These are phyloP conservation scores for Emericellopsis atlantica DNA, from an alignment of 2,329 filamentous ascomycete genomes.

Conservation along the genomic window DNA sequence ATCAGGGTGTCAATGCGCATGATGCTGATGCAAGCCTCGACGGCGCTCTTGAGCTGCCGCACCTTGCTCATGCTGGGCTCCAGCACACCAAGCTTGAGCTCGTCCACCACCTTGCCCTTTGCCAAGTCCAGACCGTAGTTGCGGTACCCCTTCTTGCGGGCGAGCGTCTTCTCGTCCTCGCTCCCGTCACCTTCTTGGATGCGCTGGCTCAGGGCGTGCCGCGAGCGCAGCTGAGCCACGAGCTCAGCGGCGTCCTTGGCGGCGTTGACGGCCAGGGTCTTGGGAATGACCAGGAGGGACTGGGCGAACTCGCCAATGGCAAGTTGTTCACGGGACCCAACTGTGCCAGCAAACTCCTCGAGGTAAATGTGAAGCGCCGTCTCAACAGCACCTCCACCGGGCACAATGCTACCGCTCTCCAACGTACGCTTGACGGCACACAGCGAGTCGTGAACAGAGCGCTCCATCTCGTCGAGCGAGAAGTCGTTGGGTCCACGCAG, in stretches of 20 bases:
- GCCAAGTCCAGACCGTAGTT: conserved; percentile 92
- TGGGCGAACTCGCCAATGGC: conserved; percentile 97
- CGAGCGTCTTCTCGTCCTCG: conserved; percentile 79
- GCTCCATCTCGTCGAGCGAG: conserved; percentile 97
- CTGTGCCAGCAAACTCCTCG: conserved; percentile 95
- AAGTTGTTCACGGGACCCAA: conserved; percentile 92
- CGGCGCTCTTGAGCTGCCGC: conserved; percentile 93
- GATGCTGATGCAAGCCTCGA: conserved; percentile 96
- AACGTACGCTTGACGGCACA: conserved; percentile 95
- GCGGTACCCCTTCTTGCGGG: conserved; percentile 93
- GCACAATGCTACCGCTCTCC: conserved; percentile 93
- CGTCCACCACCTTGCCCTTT: conserved; percentile 83
- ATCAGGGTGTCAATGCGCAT: conserved; percentile 99
- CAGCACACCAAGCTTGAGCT: conserved; percentile 86
- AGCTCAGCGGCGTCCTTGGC: conserved; percentile 94
- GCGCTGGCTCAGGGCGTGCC: conserved; percentile 88
- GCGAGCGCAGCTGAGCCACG: conserved; percentile 85
- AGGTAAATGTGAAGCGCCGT: conserved; percentile 99
- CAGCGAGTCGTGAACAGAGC: conserved; percentile 91
- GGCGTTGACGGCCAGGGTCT: conserved; percentile 92
- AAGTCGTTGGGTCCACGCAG: conserved; percentile 93
- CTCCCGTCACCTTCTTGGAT: conserved; percentile 73
- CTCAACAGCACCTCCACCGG: conserved; percentile 91
- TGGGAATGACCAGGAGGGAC: conserved; percentile 85
- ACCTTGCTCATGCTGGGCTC: conserved; percentile 98